Base-by-base conservation (phyloP, 805 yeast species). In the Candida nanaspora region DNA sequence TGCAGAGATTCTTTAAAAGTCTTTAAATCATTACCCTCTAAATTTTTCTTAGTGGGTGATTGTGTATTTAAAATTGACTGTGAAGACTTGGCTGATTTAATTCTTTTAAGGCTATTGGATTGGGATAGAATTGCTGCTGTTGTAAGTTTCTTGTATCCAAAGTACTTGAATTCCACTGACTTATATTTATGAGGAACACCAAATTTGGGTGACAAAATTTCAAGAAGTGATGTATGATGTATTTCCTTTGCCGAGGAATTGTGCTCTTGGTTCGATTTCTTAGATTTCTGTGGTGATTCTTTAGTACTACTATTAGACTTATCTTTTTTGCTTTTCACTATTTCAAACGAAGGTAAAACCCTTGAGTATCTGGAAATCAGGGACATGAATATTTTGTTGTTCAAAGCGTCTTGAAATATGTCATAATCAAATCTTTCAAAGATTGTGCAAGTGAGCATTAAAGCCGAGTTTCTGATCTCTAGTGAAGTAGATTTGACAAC, bases 401-500 rank as follows among this genome's bases (percentile, higher is more conserved):
- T 65, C 63, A n/a, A 67, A 58, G 30, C 69, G 68, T 8, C 14
- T 31, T 31, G 2, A 19, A 31, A 11, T 16, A 19, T 11, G 9
- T n/a, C 10, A 11, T 18, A 31, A 10, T 76, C 68, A 53, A 73
- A 79, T 40, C 82, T 68, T 49, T 81, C 86, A 6, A 79, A 82
- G 35, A 84, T 56, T 14, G 77, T 61, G 78, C 81, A 56, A 7
- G 53, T 42, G 8, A 58, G 36, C 43, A 74, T 77, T 51, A 86
- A 61, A 0, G 87, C 80, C 2, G 72, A 66, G 18, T 80, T 60
- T 40, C 80, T 70, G 8, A 88, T 74, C 19, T 70, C 69, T 25
- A 82, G 60, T 8, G 82, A 75, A 14, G 80, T 78, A 14, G 82
- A 70, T 41, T 72, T 72, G 35, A 86, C 54, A 46, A 88, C 61